These are phyloP conservation scores for Iberis pinnata DNA, from an alignment of 345 rosid genomes.

Conservation along the genomic window DNA sequence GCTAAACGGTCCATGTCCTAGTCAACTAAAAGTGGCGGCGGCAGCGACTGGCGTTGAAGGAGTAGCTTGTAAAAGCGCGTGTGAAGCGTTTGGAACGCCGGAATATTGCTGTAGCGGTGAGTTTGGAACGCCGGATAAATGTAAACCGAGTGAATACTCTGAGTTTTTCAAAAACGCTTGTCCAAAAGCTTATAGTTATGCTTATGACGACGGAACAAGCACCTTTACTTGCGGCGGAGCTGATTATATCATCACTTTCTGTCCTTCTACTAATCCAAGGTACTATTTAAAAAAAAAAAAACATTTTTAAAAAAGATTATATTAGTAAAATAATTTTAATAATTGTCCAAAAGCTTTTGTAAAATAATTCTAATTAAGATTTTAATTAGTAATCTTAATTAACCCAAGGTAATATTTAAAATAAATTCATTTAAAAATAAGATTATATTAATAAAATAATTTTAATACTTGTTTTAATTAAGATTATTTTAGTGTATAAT, in stretches of 20 bases:
- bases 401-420: no score
- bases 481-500: no score
- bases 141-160: conserved; percentile 48
- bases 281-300: conserved; percentile 5
- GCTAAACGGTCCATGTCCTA: conserved; percentile 47
- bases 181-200: conserved; percentile 58
- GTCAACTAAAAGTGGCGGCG: conserved; percentile 37
- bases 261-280: conserved; percentile 45
- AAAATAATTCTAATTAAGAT: no score
- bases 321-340: no score
- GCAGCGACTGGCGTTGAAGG: conserved; percentile 16
- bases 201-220: conserved; percentile 56
- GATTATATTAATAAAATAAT: no score
- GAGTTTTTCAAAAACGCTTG: conserved; percentile 49
- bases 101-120: conserved; percentile 60
- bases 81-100: conserved; percentile 46
- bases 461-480: no score
- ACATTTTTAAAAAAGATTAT: no score
- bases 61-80: conserved; percentile 67
- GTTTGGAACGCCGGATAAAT: conserved; percentile 43
- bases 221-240: conserved; percentile 51
- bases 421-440: no score
- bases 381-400: no score
- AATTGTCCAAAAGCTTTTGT: no score
- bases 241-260: conserved; percentile 46